These are phyloP conservation scores for Hagleromyces aurorensis DNA, from an alignment of 805 yeast species.

Conservation along the genomic window DNA sequence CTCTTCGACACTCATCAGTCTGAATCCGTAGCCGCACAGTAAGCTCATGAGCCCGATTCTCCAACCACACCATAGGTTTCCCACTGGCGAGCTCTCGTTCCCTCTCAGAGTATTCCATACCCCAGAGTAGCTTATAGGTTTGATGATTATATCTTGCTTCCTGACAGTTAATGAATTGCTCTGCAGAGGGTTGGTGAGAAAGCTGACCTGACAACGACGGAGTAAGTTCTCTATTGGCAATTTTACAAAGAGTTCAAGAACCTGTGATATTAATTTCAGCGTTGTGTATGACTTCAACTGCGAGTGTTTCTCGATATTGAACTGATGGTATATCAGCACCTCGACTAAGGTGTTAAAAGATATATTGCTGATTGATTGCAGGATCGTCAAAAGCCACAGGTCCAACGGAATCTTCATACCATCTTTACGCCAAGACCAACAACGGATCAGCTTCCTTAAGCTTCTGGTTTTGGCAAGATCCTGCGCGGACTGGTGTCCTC, in stretches of 20 bases:
- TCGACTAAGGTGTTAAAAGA: conserved; percentile 62
- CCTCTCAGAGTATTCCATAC: conserved; percentile 46
- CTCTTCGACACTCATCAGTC: conserved; percentile 45
- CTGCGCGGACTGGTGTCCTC: too few relatives aligned
- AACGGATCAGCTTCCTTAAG: conserved; percentile 57
- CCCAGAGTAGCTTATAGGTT: conserved; percentile 49
- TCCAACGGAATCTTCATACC: conserved; percentile 47
- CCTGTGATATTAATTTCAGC: conserved; percentile 50
- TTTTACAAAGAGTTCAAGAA: conserved; percentile 62
- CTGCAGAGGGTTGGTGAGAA: conserved; percentile 38
- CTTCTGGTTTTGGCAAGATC: conserved; percentile 39
- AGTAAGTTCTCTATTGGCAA: conserved; percentile 84
- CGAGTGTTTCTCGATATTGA: conserved; percentile 59
- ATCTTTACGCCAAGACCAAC: conserved; percentile 33
- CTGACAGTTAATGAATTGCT: conserved; percentile 36
- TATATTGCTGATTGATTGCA: conserved; percentile 54
- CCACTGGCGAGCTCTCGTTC: conserved; percentile 34
- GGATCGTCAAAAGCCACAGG: conserved; percentile 58
- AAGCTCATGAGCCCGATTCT: conserved; percentile 73
- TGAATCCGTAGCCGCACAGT: conserved; percentile 76
- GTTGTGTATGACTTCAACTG: conserved; percentile 55
- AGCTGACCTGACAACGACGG: conserved; percentile 73
- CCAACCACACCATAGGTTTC: conserved; percentile 88
- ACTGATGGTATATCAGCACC: conserved; percentile 46
- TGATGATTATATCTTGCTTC: conserved; percentile 48